A percentile compares a stretch with the other conserved stretches of the same genome.
phyloP scores from a whole-genome alignment of 352 stramenopile genomes.

The Elongisporangium prolatum region DNA sequence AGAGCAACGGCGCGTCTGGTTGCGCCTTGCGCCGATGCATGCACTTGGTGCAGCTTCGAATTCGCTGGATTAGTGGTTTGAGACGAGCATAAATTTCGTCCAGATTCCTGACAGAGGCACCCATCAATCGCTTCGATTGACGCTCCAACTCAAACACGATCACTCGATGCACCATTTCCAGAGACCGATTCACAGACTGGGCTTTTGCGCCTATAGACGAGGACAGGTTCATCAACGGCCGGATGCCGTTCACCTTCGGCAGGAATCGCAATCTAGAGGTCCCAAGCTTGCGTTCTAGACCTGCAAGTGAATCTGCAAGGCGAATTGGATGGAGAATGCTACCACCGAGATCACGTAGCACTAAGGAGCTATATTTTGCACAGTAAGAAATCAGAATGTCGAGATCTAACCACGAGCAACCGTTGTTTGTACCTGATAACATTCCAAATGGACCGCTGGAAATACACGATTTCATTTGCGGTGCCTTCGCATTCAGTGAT shows the following conservation, averaged over 20 bases:
- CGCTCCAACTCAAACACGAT: slow-evolving; percentile 60
- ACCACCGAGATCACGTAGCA: slow-evolving; percentile 40
- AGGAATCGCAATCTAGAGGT: slow-evolving; percentile 56
- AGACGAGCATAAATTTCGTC: slow-evolving; percentile 62
- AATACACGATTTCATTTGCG: slow-evolving; percentile 65
- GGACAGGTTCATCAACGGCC: slow-evolving; percentile 79
- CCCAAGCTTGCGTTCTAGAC: slow-evolving; percentile 22
- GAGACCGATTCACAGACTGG: slow-evolving; percentile 50
- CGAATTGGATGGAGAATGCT: slow-evolving; percentile 28
- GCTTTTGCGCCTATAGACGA: slow-evolving; percentile 16
- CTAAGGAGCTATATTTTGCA: slow-evolving; percentile 25
- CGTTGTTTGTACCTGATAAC: slow-evolving; percentile 27
- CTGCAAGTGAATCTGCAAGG: slow-evolving; percentile 3
- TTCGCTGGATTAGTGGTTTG: slow-evolving; percentile 32
- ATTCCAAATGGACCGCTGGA: slow-evolving; percentile 63
- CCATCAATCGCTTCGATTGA: slow-evolving; percentile 42
- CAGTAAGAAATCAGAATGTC: slow-evolving; percentile 7
- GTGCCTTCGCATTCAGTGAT: slow-evolving; percentile 67
- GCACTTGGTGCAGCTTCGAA: slow-evolving; percentile 28
- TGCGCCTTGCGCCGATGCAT: slow-evolving; percentile 8
- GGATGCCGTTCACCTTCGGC: slow-evolving; percentile 59
- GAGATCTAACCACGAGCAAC: not conserved
- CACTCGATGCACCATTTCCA: slow-evolving; percentile 56
- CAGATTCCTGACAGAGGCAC: slow-evolving; percentile 54
- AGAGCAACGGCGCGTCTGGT: slow-evolving; percentile 17